A percentile compares a stretch with the other conserved stretches of the same genome.
phyloP scores from a whole-genome alignment of 768 basidiomycete genomes.

The Hygrocybe coccinea region DNA sequence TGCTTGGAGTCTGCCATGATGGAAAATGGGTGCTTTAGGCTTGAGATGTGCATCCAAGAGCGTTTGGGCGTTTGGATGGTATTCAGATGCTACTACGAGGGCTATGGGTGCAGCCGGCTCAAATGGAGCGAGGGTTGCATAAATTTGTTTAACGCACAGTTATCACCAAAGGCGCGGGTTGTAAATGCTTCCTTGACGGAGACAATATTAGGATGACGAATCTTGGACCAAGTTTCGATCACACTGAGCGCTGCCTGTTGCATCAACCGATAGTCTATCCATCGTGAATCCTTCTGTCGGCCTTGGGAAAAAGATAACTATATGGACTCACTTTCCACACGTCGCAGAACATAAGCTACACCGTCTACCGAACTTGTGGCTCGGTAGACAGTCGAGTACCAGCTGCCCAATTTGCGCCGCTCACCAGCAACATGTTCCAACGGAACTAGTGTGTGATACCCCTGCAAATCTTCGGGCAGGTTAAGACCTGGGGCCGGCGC shows the following conservation, averaged over 20 bases:
- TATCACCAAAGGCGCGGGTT: slow-evolving; percentile 85
- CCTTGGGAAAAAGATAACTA: slow-evolving; percentile 6
- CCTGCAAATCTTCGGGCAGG: slow-evolving; percentile 83
- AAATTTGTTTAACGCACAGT: slow-evolving; percentile 54
- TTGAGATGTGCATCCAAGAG: slow-evolving; percentile 76
- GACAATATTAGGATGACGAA: slow-evolving; percentile 84
- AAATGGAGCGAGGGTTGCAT: not conserved
- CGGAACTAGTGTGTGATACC: slow-evolving; percentile 83
- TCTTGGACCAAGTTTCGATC: slow-evolving; percentile 80
- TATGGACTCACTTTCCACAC: slow-evolving; percentile 73
- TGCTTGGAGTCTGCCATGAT: slow-evolving; percentile 27
- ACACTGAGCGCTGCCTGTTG: slow-evolving; percentile 76
- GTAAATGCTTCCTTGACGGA: slow-evolving; percentile 90
- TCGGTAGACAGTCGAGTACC: slow-evolving; percentile 80
- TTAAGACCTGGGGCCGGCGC: slow-evolving; percentile 45
- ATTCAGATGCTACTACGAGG: slow-evolving; percentile 86
- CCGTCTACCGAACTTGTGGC: slow-evolving; percentile 78
- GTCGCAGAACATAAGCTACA: slow-evolving; percentile 65
- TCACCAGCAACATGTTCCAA: slow-evolving; percentile 58
- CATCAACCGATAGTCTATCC: slow-evolving; percentile 73
- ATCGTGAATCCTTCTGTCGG: slow-evolving; percentile 8
- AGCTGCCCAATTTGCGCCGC: slow-evolving; percentile 75
- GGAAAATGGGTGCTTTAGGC: slow-evolving; percentile 39
- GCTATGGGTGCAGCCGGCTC: slow-evolving; percentile 43
- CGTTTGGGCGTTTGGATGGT: slow-evolving; percentile 78